phyloP scores from a whole-genome alignment of 768 basidiomycete species.

The Mycena epipterygia region DNA sequence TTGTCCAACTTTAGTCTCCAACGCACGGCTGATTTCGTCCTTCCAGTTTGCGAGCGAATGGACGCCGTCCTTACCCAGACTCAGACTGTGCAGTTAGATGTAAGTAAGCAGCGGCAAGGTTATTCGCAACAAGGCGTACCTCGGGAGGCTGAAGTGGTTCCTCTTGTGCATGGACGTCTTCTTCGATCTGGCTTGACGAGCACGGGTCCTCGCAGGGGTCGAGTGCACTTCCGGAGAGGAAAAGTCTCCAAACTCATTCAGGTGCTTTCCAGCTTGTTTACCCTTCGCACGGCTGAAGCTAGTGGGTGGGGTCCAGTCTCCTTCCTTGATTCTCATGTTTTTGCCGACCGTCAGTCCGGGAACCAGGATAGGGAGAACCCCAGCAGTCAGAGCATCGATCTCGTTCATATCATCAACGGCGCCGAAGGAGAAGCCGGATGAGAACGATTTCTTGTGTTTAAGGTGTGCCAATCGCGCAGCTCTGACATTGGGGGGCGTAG shows the following conservation, averaged over 20 bases:
- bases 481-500: conserved; percentile 78
- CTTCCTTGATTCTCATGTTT: conserved; percentile 67
- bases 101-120: background rate
- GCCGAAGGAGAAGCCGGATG: conserved; percentile 74
- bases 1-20: conserved; percentile 59
- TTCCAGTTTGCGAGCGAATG: conserved; percentile 66
- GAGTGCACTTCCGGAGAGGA: conserved; percentile 72
- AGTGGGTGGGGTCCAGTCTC: conserved; percentile 56
- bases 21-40: conserved; percentile 64
- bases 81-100: conserved; percentile 58
- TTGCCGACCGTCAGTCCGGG: conserved; percentile 73
- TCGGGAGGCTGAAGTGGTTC: conserved; percentile 77
- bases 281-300: conserved; percentile 58
- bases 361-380: conserved; percentile 75
- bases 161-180: conserved; percentile 70
- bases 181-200: conserved; percentile 48
- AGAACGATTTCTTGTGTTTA: conserved; percentile 73
- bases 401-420: conserved; percentile 70
- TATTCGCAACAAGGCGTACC: conserved; percentile 54
- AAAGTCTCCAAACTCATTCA: conserved; percentile 65
- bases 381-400: conserved; percentile 80
- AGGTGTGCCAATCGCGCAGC: conserved; percentile 68
- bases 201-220: conserved; percentile 63
- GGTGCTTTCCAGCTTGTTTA: conserved; percentile 49
- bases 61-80: conserved; percentile 71